Conservation (phyloP, 2,329 filamentous ascomycete species). For the Myriosclerotinia scirpicola region DNA sequence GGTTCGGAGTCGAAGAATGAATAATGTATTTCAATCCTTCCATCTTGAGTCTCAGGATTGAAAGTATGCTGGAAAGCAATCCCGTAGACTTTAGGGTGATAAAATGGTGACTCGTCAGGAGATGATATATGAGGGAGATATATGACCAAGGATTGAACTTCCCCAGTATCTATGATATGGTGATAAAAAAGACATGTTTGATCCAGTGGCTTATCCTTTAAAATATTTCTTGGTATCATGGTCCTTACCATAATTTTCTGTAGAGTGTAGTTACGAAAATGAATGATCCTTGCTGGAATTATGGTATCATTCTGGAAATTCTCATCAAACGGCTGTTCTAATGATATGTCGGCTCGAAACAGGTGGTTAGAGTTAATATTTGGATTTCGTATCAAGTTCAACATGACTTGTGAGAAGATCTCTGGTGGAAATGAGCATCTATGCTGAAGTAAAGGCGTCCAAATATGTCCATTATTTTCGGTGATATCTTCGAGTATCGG, state of each 20-base stretch:
- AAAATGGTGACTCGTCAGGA: slow-evolving; percentile 72
- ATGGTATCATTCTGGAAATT: slow-evolving; percentile 38
- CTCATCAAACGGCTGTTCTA: slow-evolving; percentile 47
- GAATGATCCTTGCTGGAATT: slow-evolving; percentile 44
- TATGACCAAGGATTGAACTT: slow-evolving; percentile 59
- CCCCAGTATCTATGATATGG: slow-evolving; percentile 35
- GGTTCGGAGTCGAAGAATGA: slow-evolving; percentile 48
- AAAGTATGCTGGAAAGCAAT: slow-evolving; percentile 76
- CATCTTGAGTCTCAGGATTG: slow-evolving; percentile 46
- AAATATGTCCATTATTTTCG: slow-evolving; percentile 39
- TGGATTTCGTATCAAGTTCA: slow-evolving; percentile 74
- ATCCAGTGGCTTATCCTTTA: slow-evolving; percentile 70
- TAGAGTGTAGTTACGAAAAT: slow-evolving; percentile 50
- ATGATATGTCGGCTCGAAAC: slow-evolving; percentile 74
- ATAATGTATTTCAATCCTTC: slow-evolving; percentile 61
- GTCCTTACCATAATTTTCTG: slow-evolving; percentile 69
- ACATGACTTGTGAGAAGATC: slow-evolving; percentile 66
- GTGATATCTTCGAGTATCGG: slow-evolving; percentile 43
- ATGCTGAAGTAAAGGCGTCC: slow-evolving; percentile 57
- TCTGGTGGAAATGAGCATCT: slow-evolving; percentile 62
- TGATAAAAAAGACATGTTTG: slow-evolving; percentile 80
- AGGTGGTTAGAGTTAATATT: slow-evolving; percentile 78
- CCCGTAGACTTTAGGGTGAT: slow-evolving; percentile 75
- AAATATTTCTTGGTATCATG: slow-evolving; percentile 78
- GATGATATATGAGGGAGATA: slow-evolving; percentile 73